Base-by-base conservation (phyloP, 2,329 filamentous ascomycete species). In the Ophiostoma perfectum region DNA sequence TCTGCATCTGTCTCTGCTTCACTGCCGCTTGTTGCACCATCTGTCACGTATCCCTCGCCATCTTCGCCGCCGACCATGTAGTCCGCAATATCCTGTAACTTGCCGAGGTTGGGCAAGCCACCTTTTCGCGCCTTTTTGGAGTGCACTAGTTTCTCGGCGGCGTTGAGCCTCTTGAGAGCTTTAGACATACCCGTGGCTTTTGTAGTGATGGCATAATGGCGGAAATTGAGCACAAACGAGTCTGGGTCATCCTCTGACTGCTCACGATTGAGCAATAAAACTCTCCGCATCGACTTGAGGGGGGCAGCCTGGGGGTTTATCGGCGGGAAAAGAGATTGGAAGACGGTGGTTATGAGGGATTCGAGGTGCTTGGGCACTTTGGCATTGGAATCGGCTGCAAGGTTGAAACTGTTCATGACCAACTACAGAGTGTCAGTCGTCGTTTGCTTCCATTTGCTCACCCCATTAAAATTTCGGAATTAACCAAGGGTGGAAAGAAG, bases 401-500 rank as follows among this genome's bases (percentile, higher is more conserved):
- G 84, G 3, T 88, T 89, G 78, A 99, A 97, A 78, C 97, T 97
- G 81, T 99, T 99, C 95, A 99, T 98, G 73, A 99, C 95, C 62
- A 99, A 85, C 86, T 90, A 70, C 2, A 66, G 12, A 44, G 6
- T 67, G 72, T 79, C 75, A 80, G 41, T 65, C 27, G 27, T 27
- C 27, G 27, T 27, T 27, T 27, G 27, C 27, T 27, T 27, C 27
- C 27, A 27, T 27, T 27, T 27, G 27, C 27, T 27, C 27, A 27
- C 27, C 27, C 27, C 27, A 27, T 27, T 27, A 27, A 27, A 27
- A 27, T 27, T 27, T 27, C 27, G 27, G 1, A 27, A 27, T 27
- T 2, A 27, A 27, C 27, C 27, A 27, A 27, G 27, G 27, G 27
- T 27, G 27, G 2, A 27, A 27, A 27, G 27, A 27, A 27, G 27